Conservation (phyloP, 2,329 filamentous ascomycete genomes). For the Colletotrichum godetiae region DNA sequence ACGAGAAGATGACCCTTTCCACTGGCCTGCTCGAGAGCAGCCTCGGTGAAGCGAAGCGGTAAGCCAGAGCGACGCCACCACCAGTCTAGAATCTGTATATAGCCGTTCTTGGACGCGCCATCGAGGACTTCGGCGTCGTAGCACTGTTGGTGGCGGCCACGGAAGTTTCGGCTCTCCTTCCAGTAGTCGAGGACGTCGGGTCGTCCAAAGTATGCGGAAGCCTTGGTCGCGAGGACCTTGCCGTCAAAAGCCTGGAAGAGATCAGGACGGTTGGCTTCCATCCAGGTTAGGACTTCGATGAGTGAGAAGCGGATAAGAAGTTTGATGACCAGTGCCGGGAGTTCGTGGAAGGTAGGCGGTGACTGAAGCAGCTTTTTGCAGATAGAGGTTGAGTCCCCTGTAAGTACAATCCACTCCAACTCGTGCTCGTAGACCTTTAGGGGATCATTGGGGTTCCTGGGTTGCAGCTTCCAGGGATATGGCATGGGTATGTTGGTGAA, state of each 20-base stretch:
- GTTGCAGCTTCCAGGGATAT: conserved; percentile 72
- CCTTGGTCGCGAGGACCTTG: conserved; percentile 86
- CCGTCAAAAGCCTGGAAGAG: conserved; percentile 84
- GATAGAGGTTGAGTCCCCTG: conserved; percentile 75
- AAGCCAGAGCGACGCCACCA: conserved; percentile 86
- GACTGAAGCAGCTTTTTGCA: conserved; percentile 79
- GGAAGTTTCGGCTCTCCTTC: conserved; percentile 83
- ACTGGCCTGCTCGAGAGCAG: conserved; percentile 88
- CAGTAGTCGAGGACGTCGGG: conserved; percentile 91
- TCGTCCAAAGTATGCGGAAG: conserved; percentile 86
- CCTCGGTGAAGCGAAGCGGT: conserved; percentile 85
- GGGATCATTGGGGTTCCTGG: conserved; percentile 70
- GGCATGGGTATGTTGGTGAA: conserved; percentile 83
- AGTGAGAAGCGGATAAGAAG: conserved; percentile 93
- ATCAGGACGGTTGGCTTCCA: conserved; percentile 71
- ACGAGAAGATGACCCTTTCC: conserved; percentile 86
- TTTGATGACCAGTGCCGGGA: conserved; percentile 86
- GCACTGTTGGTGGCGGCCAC: conserved; percentile 74
- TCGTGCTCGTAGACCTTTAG: conserved; percentile 79
- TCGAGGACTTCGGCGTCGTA: conserved; percentile 89
- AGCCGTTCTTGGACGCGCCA: conserved; percentile 86
- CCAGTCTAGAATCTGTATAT: conserved; percentile 88
- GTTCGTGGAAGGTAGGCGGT: conserved; percentile 74
- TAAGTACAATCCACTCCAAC: conserved; percentile 87
- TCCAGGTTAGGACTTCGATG: conserved; percentile 78